Base-by-base conservation (phyloP, 306 rosid species). In the Sicyos baderoa region DNA sequence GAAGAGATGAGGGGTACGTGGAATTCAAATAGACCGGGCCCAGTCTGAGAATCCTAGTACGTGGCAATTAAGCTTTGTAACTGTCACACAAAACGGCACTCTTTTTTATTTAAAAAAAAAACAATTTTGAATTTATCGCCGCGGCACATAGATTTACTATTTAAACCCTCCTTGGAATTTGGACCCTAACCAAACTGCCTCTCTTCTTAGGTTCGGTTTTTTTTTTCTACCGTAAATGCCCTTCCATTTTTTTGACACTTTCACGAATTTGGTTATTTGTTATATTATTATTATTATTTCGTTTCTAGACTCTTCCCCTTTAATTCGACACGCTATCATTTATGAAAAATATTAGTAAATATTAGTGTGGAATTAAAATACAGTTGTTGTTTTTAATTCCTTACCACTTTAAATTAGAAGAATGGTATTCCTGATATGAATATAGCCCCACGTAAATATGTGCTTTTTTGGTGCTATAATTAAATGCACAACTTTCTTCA, bases 41-140 rank as follows among this genome's bases (percentile, higher is more conserved):
- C 54, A 42, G 19, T 13, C 7, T 7, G 71, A 40, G 15, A 22
- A 21, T 47, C 71, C 12, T 22, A 45, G 19, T 65, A 65, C 71
- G 71, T 65, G 71, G 53, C 54, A 45, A 0, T 47, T 17, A 16
- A 7, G 0, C 54, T 16, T 45, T 11, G 13, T 19, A 65, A 45
- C 71, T 65, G 72, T 67, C 72, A 8, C 15, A 23, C 53, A 19
- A 65, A 45, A 65, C 71, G 54, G 14, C 71, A 21, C 54, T 22
- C 19, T 11, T 2, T 67, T 23, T 48, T 48, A 15, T 5, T 16
- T 14, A 9, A 59, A n/a, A n/a, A n/a, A n/a, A n/a, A n/a, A n/a
- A 55, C 3, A 56, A 53, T 22, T 22, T 22, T 55, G 6, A 13
- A 12, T 54, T 27, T 32, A 32, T 17, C 2, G 18, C 17, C 19